Percentiles rank a stretch among this genome's conserved stretches.
Conservation (phyloP, 2,329 filamentous ascomycete species). For the Thermoascus crustaceus region DNA sequence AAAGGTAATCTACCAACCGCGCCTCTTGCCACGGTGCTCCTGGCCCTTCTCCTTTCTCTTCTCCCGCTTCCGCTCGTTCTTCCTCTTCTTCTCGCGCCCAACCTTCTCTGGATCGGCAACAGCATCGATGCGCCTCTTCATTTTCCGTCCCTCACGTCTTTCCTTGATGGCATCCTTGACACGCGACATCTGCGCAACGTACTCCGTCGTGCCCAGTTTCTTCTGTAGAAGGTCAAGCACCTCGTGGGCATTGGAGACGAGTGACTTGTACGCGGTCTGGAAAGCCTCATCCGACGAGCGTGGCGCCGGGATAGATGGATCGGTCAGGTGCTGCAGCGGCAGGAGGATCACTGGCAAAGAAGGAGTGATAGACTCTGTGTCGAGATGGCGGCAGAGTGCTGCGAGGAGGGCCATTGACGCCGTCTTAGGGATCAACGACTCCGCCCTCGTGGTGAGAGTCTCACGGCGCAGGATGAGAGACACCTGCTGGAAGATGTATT, state of each 20-base stretch:
- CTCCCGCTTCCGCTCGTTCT: constrained; percentile 75
- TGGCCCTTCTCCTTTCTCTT: constrained; percentile 69
- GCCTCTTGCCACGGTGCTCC: constrained; percentile 63
- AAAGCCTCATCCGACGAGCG: constrained; percentile 64
- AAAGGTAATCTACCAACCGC: constrained; percentile 51
- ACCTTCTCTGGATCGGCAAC: constrained; percentile 73
- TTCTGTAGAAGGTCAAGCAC: constrained; percentile 76
- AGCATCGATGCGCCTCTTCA: constrained; percentile 83
- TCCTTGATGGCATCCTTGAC: constrained; percentile 66
- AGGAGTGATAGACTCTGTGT: constrained; percentile 48
- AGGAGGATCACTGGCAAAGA: constrained; percentile 58
- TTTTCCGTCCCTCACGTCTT: constrained; percentile 63
- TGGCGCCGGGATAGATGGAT: constrained; percentile 64
- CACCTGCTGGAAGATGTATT: constrained; percentile 70
- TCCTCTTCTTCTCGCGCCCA: constrained; percentile 71
- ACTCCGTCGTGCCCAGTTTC: constrained; percentile 72
- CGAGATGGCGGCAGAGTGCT: constrained; percentile 56
- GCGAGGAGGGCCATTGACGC: constrained; percentile 68
- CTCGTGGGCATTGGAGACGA: constrained; percentile 66
- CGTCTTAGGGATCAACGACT: constrained; percentile 63
- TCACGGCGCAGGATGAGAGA: constrained; percentile 73
- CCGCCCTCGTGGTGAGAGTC: constrained; percentile 51
- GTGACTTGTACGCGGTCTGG: constrained; percentile 57
- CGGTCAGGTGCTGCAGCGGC: constrained; percentile 75
- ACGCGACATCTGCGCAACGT: constrained; percentile 62